Base-by-base conservation (phyloP, 176 grass and related monocot species). In the Oryza brachyantha region DNA sequence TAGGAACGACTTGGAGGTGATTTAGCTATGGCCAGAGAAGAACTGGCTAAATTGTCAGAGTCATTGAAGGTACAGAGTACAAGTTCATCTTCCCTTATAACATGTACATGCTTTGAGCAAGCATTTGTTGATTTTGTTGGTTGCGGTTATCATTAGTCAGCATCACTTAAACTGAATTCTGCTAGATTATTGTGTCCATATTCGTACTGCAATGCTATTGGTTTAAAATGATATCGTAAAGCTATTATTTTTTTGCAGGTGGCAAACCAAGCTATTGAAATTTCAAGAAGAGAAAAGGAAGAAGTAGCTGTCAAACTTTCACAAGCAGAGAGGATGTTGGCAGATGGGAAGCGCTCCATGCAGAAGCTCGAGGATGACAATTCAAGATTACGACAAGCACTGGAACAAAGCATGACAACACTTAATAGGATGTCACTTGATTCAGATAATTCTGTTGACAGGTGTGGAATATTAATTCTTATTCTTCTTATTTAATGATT, bases 391-490 rank as follows among this genome's bases (percentile, higher is more conserved):
- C 86, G 91, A 14, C 90, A 74, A 42, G 96, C 88, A 0, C 74
- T 99, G 80, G 92, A 99, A 68, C 86, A 99, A 80, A 95, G 90
- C 81, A 99, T 99, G 88, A 96, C 86, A 55, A 90, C 81, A 29
- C 71, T 99, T 36, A 96, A 96, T 86, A 90, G 90, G 75, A 91
- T 99, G 96, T 99, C 96, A 27, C 81, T 95, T 39, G 96, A 99
- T 92, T 95, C 92, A 50, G 96, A 99, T 89, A 96, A 99, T 81
- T 92, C 85, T 14, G 96, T 99, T 22, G 96, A 99, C 84, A 94
- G 92, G 96, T 99, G 67, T 32, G 55, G 17, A 8, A 1, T 26
- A 31, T 87, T 58, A 0, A 27, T 41, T 78, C 46, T 73, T 7
- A 16, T 78, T 83, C 22, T 38, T 48, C 2, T 70, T 26, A 54